Evolutionary conservation across 805 yeast genomes (phyloP), one percentile per base, ranked within the genome.

Genomic region (Wickerhamomyces bovis): DNA sequence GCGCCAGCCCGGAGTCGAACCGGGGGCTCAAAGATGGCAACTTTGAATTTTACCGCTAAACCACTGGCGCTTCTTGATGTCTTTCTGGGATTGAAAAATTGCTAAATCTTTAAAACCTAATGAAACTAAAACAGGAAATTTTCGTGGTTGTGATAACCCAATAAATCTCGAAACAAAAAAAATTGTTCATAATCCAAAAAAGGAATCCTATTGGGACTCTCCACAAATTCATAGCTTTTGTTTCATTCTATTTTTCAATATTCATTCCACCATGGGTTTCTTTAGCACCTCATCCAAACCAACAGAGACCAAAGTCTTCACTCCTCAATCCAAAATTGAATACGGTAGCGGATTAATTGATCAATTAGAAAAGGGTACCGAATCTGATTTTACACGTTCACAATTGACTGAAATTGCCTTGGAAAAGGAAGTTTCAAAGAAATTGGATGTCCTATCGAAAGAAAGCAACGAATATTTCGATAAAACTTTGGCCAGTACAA

Each of bases 381-480:
- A 84, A 69, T 76, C 86, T 2, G 85, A 84, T 61, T 85, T 76
- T 61, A 75, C 89, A 8, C 78, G 90, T 60, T 75, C 81, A 39
- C 89, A 85, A 61, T 74, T 77, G 58, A 77, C 83, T 19, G 85
- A 82, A 45, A 77, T 76, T 57, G 80, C 76, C 53, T 73, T 86
- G 46, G 83, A 85, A 61, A 79, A 80, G 46, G 72, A 83, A 60
- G 85, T 85, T 33, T 67, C 77, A 41, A 73, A 74, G 47, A 82
- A 77, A 55, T 70, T 85, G 46, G 68, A 73, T 36, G 68, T 71
- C 44, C 65, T 84, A 50, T 82, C 82, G 54, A 67, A 67, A 33
- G 75, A 77, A 45, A 71, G 86, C 20, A 60, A 76, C 41, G 64
- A 67, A 38, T 66, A 70, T 48, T 79, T 85, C 56, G 80, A 80